phyloP scores from a whole-genome alignment of 805 yeast genomes.

The Ogataea saltuana region DNA sequence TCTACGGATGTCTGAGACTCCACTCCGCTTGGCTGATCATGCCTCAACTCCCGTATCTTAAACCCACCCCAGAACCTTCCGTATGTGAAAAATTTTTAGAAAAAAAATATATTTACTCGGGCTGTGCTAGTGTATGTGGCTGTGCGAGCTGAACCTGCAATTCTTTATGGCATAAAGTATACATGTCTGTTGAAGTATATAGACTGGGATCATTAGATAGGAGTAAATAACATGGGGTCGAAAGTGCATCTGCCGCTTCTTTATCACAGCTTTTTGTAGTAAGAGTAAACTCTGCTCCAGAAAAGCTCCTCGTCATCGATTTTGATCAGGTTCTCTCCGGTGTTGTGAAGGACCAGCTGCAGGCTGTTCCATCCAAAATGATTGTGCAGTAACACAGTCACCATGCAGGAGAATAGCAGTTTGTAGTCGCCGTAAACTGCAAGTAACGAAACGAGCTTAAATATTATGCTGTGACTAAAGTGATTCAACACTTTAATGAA shows the following conservation, averaged over 20 bases:
- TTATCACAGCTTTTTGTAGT: conserved; percentile 32
- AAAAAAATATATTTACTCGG: background rate
- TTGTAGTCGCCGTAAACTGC: conserved; percentile 38
- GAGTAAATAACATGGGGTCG: too few relatives aligned
- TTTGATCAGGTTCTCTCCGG: conserved; percentile 17
- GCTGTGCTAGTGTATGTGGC: conserved; percentile 1
- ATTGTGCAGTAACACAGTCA: conserved; percentile 46
- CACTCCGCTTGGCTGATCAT: too few relatives aligned
- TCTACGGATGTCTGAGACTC: too few relatives aligned
- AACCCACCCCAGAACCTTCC: too few relatives aligned
- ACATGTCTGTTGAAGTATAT: background rate
- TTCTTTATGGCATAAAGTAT: conserved; percentile 2
- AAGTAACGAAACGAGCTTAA: conserved; percentile 28
- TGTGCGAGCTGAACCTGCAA: too few relatives aligned
- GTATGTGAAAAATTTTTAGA: background rate
- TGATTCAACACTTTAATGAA: conserved; percentile 22
- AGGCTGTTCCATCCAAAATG: conserved; percentile 50
- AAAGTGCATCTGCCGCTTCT: too few relatives aligned
- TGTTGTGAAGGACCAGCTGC: conserved; percentile 28
- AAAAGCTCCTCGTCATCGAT: conserved; percentile 31
- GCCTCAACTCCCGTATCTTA: too few relatives aligned
- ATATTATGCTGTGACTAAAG: conserved; percentile 19
- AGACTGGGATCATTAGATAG: background rate
- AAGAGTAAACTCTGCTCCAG: conserved; percentile 31
- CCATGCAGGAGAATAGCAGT: conserved; percentile 39